phyloP scores from a whole-genome alignment of 2,329 filamentous ascomycete species.

The Pestalotiopsis sp. region DNA sequence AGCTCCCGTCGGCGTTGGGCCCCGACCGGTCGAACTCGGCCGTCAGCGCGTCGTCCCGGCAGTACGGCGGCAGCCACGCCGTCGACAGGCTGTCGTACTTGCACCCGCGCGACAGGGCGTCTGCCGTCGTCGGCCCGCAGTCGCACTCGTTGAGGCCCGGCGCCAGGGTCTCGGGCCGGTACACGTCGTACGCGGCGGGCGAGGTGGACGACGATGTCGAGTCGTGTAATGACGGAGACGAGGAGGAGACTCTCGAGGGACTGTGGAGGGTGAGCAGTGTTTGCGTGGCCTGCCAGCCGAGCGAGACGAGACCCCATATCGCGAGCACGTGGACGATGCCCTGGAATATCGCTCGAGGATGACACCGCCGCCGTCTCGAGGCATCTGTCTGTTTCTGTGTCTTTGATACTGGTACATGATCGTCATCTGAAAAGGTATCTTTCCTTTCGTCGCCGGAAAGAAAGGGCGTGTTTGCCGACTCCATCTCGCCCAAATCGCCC shows the following conservation, averaged over 20 bases:
- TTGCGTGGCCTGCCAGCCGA: background rate
- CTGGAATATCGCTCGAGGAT: background rate
- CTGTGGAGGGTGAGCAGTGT: background rate
- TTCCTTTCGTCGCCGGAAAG: background rate
- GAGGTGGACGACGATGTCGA: background rate
- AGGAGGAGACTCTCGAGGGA: background rate
- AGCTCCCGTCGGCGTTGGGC: background rate
- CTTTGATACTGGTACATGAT: background rate
- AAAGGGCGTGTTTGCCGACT: background rate
- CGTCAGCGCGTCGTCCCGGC: slow-evolving; percentile 5
- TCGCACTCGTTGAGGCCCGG: background rate
- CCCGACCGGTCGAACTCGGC: background rate
- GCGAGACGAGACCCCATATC: background rate
- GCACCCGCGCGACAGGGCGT: background rate
- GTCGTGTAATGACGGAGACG: background rate
- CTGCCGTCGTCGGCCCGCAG: background rate
- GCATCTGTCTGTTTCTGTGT: background rate
- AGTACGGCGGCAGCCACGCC: slow-evolving; percentile 4
- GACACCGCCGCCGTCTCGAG: background rate
- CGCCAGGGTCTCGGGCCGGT: background rate
- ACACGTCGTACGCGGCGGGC: background rate
- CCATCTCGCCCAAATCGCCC: background rate
- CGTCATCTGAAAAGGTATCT: background rate
- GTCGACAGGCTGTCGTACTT: slow-evolving; percentile 3
- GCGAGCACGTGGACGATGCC: background rate